phyloP scores from a whole-genome alignment of 768 basidiomycete species.

The Dentipellis fragilis region DNA sequence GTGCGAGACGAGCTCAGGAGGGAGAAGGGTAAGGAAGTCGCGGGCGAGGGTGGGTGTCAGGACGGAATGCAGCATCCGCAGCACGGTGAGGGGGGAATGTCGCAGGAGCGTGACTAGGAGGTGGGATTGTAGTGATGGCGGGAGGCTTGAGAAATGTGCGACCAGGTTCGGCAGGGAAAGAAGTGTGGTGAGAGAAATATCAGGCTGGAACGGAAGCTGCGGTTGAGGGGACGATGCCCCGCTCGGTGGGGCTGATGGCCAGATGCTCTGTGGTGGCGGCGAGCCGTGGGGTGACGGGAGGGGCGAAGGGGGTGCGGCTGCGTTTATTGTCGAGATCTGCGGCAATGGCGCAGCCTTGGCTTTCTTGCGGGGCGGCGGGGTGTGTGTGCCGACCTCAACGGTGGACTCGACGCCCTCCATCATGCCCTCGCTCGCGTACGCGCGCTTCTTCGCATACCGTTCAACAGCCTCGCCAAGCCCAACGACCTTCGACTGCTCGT shows the following conservation, averaged over 20 bases:
- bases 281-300: slow-evolving; percentile 81
- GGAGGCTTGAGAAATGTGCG: slow-evolving; percentile 69
- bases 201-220: slow-evolving; percentile 70
- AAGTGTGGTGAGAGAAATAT: slow-evolving; percentile 73
- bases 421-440: slow-evolving; percentile 40
- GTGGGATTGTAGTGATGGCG: slow-evolving; percentile 81
- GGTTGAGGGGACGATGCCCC: slow-evolving; percentile 58
- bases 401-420: slow-evolving; percentile 72
- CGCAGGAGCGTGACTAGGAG: slow-evolving; percentile 87
- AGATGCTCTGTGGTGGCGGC: slow-evolving; percentile 63
- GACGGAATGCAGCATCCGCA: slow-evolving; percentile 83
- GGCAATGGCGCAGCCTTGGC: slow-evolving; percentile 52
- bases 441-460: slow-evolving; percentile 60
- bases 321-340: slow-evolving; percentile 51
- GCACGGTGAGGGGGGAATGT: slow-evolving; percentile 83
- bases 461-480: slow-evolving; percentile 75
- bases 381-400: slow-evolving; percentile 33
- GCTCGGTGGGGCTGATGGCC: slow-evolving; percentile 78
- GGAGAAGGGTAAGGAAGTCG: slow-evolving; percentile 88
- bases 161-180: slow-evolving; percentile 79
- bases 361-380: slow-evolving; percentile 64
- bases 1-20: slow-evolving; percentile 85
- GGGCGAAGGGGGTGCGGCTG: slow-evolving; percentile 76
- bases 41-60: slow-evolving; percentile 85
- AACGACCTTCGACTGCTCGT: slow-evolving; percentile 40